Evolutionary conservation across 306 rosid species (phyloP), one percentile per base, ranked within the genome.

Genomic region (Hippophae tibetana): DNA sequence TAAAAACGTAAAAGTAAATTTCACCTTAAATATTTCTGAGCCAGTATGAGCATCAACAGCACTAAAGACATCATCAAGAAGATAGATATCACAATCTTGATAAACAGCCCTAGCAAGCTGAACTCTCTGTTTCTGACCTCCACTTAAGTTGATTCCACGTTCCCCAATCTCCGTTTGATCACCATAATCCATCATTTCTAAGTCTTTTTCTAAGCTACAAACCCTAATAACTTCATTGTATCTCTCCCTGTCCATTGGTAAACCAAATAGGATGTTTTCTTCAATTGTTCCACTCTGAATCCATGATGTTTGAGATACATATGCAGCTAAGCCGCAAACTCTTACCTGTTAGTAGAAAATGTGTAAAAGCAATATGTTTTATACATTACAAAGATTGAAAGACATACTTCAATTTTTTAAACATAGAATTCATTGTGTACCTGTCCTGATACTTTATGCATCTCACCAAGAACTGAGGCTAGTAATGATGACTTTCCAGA

Each of bases 31-130:
- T 61, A 90, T 78, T 72, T 74, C 83, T 61, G 87, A 69, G 41
- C 96, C 92, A 49, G 98, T 87, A 42, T 87, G 96, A 48, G 98
- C 98, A 74, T 90, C 98, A 62, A 90, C 98, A 6, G 98, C 96
- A 69, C 95, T 90, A 63, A 90, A 90, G 6, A 94, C 96, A 81
- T 90, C 97, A 64, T 90, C 97, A 83, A 90, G 70, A 58, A 90
- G 86, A 76, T 90, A 87, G 61, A 85, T 79, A 63, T 87, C 96
- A 57, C 94, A 94, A 73, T 87, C 71, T 72, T 87, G 87, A 70
- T 90, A 87, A 10, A 90, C 82, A 27, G 96, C 94, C 3, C 96
- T 95, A 2, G 97, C 95, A 9, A 90, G 90, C 81, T 90, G 97
- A 69, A 90, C 81, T 67, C 96, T 70, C 63, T 90, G 96, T 76